Evolutionary conservation across 2,329 filamentous ascomycete species (phyloP).

Genomic region (Fusarium azukiicola): DNA sequence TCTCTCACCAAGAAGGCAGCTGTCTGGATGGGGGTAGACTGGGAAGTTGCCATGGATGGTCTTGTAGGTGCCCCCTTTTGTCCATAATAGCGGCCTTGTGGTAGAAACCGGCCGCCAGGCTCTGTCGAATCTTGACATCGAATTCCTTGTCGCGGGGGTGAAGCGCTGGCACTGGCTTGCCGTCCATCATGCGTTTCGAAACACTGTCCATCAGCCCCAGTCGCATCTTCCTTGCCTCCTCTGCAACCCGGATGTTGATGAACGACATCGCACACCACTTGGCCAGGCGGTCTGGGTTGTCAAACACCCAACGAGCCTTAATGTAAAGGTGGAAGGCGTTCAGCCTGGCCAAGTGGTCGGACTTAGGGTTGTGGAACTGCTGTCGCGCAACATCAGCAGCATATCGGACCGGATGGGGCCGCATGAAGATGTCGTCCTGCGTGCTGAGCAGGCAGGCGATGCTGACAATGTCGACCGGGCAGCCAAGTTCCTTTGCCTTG

Average conservation of each 20-base stretch:
- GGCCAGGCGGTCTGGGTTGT: neutral
- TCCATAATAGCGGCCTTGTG: neutral
- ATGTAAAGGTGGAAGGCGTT: neutral
- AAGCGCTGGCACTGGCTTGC: neutral
- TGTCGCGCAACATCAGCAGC: neutral
- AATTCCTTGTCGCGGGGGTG: neutral
- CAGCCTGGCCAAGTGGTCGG: neutral
- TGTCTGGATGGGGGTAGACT: neutral
- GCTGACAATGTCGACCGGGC: neutral
- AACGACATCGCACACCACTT: neutral
- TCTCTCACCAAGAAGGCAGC: neutral
- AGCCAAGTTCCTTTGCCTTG: neutral
- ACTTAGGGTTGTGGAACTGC: neutral
- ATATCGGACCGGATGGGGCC: neutral
- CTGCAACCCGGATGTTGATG: neutral
- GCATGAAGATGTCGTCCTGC: neutral
- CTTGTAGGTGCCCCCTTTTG: neutral
- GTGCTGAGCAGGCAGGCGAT: neutral
- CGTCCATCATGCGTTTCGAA: neutral
- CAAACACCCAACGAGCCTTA: neutral
- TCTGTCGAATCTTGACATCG: neutral
- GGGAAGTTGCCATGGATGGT: neutral
- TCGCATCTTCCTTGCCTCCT: neutral
- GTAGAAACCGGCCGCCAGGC: neutral
- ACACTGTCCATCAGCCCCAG: neutral